Base-by-base conservation (phyloP, 441 rosid species). In the Populus hybrid region DNA sequence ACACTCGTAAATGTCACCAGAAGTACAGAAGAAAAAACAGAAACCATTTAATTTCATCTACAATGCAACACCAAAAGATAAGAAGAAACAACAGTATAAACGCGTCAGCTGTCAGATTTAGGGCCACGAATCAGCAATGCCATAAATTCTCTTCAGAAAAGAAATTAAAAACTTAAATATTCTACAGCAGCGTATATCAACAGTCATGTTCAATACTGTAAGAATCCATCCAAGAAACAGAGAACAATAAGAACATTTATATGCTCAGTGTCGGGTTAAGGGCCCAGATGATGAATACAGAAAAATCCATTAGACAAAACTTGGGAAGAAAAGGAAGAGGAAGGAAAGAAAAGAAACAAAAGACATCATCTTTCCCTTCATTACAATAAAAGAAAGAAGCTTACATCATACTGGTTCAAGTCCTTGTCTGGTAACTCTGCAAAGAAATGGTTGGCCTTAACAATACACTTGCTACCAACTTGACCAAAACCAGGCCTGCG, bases 381-480 rank as follows among this genome's bases (percentile, higher is more conserved):
- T 24, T 12, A 66, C 79, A 69, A 77, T 69, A 71, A 66, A 81
- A 74, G 71, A 71, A 73, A 72, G 73, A 69, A n/a, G 53, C 97
- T 90, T 85, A 94, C 99, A 88, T 92, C 97, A 87, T 95, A 95
- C 71, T 94, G 98, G 85, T 86, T 90, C 86, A 95, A 88, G 85
- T 95, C 97, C 82, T 95, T 94, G 76, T 86, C 91, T 1, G 97
- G 97, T 74, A 95, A 88, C 86, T 90, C 93, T 42, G 98, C 90
- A 38, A 96, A 87, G 88, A 96, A 96, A 87, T 96, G 99, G 86
- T 96, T 96, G 77, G 97, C 99, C 88, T 95, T 95, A 42, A 95
- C 98, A 69, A 95, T 89, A 83, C 99, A 95, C 83, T 85, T 91
- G 70, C 94, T 90, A 83, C 99, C 99, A 76, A 89, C 84, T 74